Conservation (phyloP, 352 stramenopile species). For the Globisporangium emineosum region DNA sequence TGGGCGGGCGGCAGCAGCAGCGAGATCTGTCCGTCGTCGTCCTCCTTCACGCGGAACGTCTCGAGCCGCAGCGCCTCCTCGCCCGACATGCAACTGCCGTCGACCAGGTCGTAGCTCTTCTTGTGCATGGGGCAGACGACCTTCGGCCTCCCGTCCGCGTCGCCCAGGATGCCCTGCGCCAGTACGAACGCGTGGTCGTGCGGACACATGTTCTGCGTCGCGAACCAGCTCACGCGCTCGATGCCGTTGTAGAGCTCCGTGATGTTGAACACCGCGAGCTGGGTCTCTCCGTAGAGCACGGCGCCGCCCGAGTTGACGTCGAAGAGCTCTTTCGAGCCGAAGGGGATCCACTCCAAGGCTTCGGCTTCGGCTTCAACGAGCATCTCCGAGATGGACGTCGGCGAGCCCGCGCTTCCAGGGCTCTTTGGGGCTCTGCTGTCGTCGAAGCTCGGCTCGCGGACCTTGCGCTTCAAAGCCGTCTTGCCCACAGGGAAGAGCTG, state of each 20-base stretch:
- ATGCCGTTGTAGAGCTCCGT: slow-evolving; percentile 50
- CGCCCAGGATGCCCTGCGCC: slow-evolving; percentile 88
- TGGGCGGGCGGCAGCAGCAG: slow-evolving; percentile 71
- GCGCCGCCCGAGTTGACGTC: slow-evolving; percentile 78
- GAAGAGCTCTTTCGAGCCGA: slow-evolving; percentile 75
- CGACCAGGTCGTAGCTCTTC: slow-evolving; percentile 82
- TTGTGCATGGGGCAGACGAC: slow-evolving; percentile 93
- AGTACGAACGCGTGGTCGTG: slow-evolving; percentile 92
- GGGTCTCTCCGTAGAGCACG: slow-evolving; percentile 87
- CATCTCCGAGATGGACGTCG: slow-evolving; percentile 31
- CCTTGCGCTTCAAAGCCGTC: slow-evolving; percentile 53
- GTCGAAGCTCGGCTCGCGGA: slow-evolving; percentile 40
- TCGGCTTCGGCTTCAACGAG: slow-evolving; percentile 12
- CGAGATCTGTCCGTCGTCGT: slow-evolving; percentile 55
- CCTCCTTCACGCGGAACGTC: slow-evolving; percentile 82
- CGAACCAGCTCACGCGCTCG: slow-evolving; percentile 81
- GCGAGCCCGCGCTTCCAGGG: slow-evolving; percentile 17
- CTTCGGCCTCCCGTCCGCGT: slow-evolving; percentile 74
- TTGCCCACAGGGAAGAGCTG: slow-evolving; percentile 82
- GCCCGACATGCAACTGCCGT: slow-evolving; percentile 67
- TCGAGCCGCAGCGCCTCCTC: slow-evolving; percentile 74
- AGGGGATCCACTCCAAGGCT: slow-evolving; percentile 76
- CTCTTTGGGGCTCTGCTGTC: slow-evolving; percentile 14
- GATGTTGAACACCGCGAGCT: slow-evolving; percentile 91
- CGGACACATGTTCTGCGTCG: slow-evolving; percentile 93